These are phyloP conservation scores for Carpinus fangiana DNA, from an alignment of 306 rosid species.

Conservation along the genomic window DNA sequence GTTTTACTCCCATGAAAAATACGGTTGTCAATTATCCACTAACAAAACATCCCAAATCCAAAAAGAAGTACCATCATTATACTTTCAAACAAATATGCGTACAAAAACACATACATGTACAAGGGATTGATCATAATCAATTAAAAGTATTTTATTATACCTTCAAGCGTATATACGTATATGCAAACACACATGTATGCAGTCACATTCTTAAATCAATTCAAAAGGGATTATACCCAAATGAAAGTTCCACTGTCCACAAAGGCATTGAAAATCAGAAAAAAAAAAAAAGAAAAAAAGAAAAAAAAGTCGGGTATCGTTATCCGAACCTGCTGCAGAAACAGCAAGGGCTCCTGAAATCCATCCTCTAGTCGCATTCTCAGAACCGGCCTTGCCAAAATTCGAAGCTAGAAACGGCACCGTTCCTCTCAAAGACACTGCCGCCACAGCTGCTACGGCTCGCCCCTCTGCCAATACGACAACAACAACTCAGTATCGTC, in stretches of 20 bases:
- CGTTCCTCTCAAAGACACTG: conserved; percentile 50
- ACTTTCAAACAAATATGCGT: no score
- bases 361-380: conserved; percentile 55
- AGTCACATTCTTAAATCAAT: background rate
- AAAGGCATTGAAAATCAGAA: background rate
- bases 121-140: no score
- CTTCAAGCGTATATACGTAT: background rate
- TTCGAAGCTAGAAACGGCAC: conserved; percentile 46
- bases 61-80: no score
- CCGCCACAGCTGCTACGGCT: conserved; percentile 61
- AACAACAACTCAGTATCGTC: background rate
- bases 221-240: background rate
- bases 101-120: no score
- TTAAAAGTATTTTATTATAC: background rate
- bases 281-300: no score
- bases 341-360: conserved; percentile 72
- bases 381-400: conserved; percentile 48
- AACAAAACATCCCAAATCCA: no score
- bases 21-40: no score
- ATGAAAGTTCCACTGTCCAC: background rate
- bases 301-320: background rate
- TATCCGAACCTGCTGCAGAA: conserved; percentile 71
- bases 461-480: conserved; percentile 58
- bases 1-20: no score
- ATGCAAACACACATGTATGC: background rate